Evolutionary conservation across 2,329 filamentous ascomycete species (phyloP), one percentile per base, ranked within the genome.

Genomic region (Colletotrichum siamense): DNA sequence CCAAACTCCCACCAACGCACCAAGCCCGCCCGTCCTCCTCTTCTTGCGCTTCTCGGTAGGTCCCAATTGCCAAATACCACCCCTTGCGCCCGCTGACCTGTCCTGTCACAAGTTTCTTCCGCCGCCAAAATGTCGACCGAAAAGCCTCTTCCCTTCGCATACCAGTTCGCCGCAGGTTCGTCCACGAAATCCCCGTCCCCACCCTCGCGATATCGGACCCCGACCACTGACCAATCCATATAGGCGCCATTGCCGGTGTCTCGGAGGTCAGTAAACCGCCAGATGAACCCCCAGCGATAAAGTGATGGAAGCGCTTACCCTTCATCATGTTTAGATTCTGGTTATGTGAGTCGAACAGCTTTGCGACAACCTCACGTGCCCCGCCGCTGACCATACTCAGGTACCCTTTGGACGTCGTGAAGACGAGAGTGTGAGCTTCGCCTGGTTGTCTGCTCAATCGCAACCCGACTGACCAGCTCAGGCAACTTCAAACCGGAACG

Each of bases 331-430:
- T 34, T 88, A 98, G 95, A 98, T 98, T 88, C 88, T 97, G 86
- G 91, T 97, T 76, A 98, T 98, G 95, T 96, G 88, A 83, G 91
- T 86, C 28, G 62, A 73, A 61, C 12, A 63, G 61, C 55, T 24
- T 24, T 18, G 61, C 34, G 59, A 28, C 24, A 39, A 68, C 44
- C 66, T 71, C 75, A 69, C 77, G 66, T 77, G 79, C 78, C 81
- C 79, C 69, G 13, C 71, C 28, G 57, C 59, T 77, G 49, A 66
- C 75, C 71, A 8, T 36, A 67, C 75, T 75, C 84, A 98, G 96
- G 97, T 99, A 99, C 89, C 97, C 97, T 80, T 91, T 99, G 85
- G 97, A 99, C 86, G 97, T 99, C 75, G 95, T 99, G 86, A 99
- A 99, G 92, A 99, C 97, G 79, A 91, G 96, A 94, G 94, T 98